Conservation (phyloP, 164 flowering plant genomes). For the Nelumbo lutea region DNA sequence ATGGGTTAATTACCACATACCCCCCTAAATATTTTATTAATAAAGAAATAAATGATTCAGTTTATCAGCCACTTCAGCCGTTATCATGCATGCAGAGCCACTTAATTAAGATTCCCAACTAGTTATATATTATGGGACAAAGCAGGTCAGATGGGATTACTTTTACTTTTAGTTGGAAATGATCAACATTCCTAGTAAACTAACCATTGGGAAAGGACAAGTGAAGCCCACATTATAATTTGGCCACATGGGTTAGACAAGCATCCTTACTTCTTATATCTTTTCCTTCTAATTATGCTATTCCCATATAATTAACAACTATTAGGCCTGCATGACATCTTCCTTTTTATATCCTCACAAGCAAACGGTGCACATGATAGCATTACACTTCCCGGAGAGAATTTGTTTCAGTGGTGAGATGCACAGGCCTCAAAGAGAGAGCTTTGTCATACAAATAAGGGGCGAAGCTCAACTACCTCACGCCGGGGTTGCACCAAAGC, state of each 20-base stretch:
- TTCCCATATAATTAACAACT: slow-evolving; percentile 7
- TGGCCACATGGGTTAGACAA: slow-evolving; percentile 1
- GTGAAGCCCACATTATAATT: no score
- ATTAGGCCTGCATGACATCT: not conserved
- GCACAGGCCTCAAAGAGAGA: slow-evolving; percentile 32
- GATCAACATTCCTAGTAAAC: no score
- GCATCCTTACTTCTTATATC: slow-evolving; percentile 4
- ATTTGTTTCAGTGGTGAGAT: slow-evolving; percentile 16
- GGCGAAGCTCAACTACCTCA: slow-evolving; percentile 9
- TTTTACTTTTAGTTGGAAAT: slow-evolving; percentile 2
- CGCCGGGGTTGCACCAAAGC: slow-evolving; percentile 7
- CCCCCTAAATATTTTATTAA: no score
- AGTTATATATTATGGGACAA: slow-evolving; percentile 6
- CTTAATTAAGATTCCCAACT: not conserved
- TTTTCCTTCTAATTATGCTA: slow-evolving; percentile 6
- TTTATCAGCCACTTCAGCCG: not conserved
- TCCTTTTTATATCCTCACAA: slow-evolving; percentile 12
- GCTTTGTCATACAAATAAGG: slow-evolving; percentile 37
- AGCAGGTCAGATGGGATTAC: not conserved
- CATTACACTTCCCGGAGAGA: slow-evolving; percentile 40
- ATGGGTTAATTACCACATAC: no score
- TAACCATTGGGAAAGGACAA: no score
- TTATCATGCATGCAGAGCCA: not conserved
- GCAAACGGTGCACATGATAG: slow-evolving; percentile 44
- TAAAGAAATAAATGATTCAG: no score